Conservation (phyloP, 2,329 filamentous ascomycete genomes). For the Alternaria postmessia region DNA sequence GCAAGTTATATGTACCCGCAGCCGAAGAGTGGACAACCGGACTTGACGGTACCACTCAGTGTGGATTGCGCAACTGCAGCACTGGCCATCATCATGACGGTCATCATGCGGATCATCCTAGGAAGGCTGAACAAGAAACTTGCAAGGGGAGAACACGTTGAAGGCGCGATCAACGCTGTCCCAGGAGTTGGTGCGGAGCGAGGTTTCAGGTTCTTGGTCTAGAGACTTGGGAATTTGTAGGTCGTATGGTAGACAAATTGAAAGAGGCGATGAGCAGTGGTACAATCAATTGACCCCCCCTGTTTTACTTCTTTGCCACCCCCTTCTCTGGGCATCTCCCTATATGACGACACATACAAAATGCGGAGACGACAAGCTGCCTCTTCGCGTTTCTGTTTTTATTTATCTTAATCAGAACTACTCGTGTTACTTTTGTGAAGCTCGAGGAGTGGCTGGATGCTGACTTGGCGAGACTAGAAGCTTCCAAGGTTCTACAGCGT, state of each 20-base stretch:
- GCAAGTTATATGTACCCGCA: conserved; percentile 73
- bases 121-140: conserved; percentile 73
- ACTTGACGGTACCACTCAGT: conserved; percentile 66
- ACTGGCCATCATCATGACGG: conserved; percentile 70
- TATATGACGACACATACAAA: neutral
- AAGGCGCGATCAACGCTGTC: conserved; percentile 62
- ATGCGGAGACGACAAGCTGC: neutral
- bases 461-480: conserved; percentile 19
- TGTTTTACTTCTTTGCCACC: conserved; percentile 16
- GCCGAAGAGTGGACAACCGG: conserved; percentile 41
- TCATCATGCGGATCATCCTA: conserved; percentile 69
- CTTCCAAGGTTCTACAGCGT: conserved; percentile 35
- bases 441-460: conserved; percentile 7
- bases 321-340: neutral
- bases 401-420: neutral
- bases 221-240: conserved; percentile 9
- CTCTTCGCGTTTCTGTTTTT: neutral
- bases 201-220: conserved; percentile 73
- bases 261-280: conserved; percentile 2
- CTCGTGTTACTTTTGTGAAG: neutral
- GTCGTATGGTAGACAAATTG: neutral
- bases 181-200: conserved; percentile 65
- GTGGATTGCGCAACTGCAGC: conserved; percentile 73
- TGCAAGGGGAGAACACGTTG: conserved; percentile 66
- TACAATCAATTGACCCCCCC: conserved; percentile 3